Conservation (phyloP, 805 yeast genomes). For the Zygoascus bituminiphila region DNA sequence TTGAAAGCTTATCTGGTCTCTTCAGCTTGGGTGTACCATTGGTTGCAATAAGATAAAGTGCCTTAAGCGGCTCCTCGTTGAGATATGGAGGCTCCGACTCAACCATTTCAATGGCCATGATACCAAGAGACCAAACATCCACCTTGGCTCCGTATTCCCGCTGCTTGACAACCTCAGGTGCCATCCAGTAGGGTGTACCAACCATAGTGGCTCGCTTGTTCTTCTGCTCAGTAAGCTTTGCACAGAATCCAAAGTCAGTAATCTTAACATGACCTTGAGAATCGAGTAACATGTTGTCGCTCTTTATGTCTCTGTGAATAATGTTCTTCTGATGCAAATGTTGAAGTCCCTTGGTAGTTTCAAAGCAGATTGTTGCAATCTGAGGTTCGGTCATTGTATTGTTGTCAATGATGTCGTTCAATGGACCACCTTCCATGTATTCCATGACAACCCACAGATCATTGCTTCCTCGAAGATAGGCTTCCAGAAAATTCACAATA, state of each 20-base stretch:
- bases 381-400: slow-evolving; percentile 86
- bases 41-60: slow-evolving; percentile 66
- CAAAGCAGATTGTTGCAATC: slow-evolving; percentile 90
- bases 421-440: slow-evolving; percentile 97
- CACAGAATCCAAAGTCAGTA: slow-evolving; percentile 96
- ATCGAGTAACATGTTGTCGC: slow-evolving; percentile 82
- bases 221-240: slow-evolving; percentile 74
- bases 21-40: slow-evolving; percentile 81
- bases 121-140: slow-evolving; percentile 77
- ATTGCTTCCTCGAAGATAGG: slow-evolving; percentile 55
- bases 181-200: slow-evolving; percentile 89
- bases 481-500: slow-evolving; percentile 88
- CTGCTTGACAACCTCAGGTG: slow-evolving; percentile 76
- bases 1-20: slow-evolving; percentile 73
- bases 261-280: slow-evolving; percentile 83
- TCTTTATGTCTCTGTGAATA: slow-evolving; percentile 91
- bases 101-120: slow-evolving; percentile 82
- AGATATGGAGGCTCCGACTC: slow-evolving; percentile 81
- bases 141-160: slow-evolving; percentile 77
- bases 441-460: slow-evolving; percentile 96
- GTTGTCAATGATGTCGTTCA: slow-evolving; percentile 92
- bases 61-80: slow-evolving; percentile 71
- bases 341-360: slow-evolving; percentile 75
- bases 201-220: slow-evolving; percentile 93
- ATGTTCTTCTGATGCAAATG: slow-evolving; percentile 89